These are phyloP conservation scores for Populus pruinosa DNA, from an alignment of 345 rosid genomes.

Conservation along the genomic window DNA sequence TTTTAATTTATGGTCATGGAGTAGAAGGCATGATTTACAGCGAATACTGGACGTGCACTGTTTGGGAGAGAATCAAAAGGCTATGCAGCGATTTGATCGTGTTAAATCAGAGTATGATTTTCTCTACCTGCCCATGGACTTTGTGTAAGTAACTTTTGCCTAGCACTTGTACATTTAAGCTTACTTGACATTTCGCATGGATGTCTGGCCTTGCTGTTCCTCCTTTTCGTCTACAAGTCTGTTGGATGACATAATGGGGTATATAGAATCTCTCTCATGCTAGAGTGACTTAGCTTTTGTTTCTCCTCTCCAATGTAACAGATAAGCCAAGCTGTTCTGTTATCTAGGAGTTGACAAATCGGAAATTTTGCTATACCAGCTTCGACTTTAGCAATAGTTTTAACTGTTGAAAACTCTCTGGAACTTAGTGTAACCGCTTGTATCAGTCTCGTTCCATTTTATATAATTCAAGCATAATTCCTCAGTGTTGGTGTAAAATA, in stretches of 20 bases:
- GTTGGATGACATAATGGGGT: too few species aligned
- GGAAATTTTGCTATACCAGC: too few species aligned
- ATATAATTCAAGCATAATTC: too few species aligned
- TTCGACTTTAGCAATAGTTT: too few species aligned
- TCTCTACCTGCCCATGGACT: conserved; percentile 57
- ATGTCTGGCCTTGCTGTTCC: not conserved
- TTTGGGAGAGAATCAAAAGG: conserved; percentile 16
- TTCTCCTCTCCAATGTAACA: too few species aligned
- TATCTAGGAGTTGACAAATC: too few species aligned
- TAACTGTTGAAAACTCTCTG: too few species aligned
- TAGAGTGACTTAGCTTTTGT: too few species aligned
- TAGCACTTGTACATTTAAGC: too few species aligned
- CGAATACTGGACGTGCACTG: conserved; percentile 40
- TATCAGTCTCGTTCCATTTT: not conserved
- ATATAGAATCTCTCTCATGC: too few species aligned
- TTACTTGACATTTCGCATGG: not conserved
- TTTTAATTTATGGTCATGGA: not conserved
- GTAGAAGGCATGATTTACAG: conserved; percentile 38
- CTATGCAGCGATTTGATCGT: not conserved
- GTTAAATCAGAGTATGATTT: conserved; percentile 43
- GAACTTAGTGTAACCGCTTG: not conserved
- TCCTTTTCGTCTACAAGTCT: not conserved
- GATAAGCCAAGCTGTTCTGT: too few species aligned
- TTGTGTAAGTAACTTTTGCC: conserved; percentile 25
- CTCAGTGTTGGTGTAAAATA: too few species aligned